Percentiles rank a stretch among this genome's conserved stretches.
phyloP scores from a whole-genome alignment of 306 rosid genomes.

The Phaseolus lunatus region DNA sequence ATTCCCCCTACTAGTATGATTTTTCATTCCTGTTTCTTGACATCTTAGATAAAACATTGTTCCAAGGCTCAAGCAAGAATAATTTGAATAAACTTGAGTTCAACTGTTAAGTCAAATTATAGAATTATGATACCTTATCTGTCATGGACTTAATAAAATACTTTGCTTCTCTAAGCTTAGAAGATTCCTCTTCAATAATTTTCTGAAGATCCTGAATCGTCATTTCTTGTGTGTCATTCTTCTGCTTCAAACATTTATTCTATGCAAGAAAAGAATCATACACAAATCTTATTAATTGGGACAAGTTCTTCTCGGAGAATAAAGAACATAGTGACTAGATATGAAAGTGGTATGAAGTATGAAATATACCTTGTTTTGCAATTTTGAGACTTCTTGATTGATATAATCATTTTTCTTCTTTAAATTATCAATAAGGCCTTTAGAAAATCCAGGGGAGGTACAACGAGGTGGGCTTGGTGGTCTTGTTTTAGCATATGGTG shows the following conservation, averaged over 20 bases:
- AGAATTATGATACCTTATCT: constrained; percentile 66
- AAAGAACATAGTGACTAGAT: constrained; percentile 19
- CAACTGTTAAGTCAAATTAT: constrained; percentile 7
- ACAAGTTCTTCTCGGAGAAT: constrained; percentile 5
- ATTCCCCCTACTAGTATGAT: too few species aligned
- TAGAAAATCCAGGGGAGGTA: constrained; percentile 74
- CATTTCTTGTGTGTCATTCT: constrained; percentile 63
- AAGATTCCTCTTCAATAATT: constrained; percentile 61
- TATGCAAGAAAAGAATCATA: constrained; percentile 49
- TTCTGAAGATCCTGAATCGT: constrained; percentile 66
- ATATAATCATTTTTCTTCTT: constrained; percentile 72
- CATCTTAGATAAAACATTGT: too few species aligned
- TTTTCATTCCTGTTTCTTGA: too few species aligned
- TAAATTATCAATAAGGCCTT: constrained; percentile 80
- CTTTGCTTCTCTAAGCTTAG: constrained; percentile 60
- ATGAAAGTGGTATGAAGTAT: constrained; percentile 34
- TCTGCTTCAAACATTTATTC: constrained; percentile 70
- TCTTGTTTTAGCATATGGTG: constrained; percentile 72
- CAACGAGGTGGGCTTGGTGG: constrained; percentile 90
- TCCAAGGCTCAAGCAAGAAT: too few species aligned
- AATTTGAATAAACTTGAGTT: not conserved
- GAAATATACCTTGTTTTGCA: constrained; percentile 72
- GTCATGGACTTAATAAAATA: constrained; percentile 64
- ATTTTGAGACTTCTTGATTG: constrained; percentile 72
- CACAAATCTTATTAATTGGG: constrained; percentile 31